Conservation (phyloP, 1,284 basidiomycete species). For the Athelia sp. region DNA sequence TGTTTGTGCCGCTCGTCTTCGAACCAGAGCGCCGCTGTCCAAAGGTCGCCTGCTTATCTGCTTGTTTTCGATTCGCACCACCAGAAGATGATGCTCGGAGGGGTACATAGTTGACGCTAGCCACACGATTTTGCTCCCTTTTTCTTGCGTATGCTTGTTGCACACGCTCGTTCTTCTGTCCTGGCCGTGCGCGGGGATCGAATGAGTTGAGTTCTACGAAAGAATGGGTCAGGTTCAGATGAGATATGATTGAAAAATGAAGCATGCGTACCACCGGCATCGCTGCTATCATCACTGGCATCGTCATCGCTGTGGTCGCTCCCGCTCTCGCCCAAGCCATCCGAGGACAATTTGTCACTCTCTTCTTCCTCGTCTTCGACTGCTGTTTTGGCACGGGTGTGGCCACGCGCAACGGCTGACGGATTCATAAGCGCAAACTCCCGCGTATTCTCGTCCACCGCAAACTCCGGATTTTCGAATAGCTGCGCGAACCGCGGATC, state of each 20-base stretch:
- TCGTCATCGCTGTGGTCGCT: conserved; percentile 36
- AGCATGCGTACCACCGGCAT: conserved; percentile 44
- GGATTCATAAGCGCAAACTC: conserved; percentile 94
- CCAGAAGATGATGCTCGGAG: conserved; percentile 36
- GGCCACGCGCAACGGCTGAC: conserved; percentile 58
- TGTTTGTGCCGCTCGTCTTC: conserved; percentile 12
- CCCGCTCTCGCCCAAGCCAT: conserved; percentile 50
- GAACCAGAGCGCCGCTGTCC: conserved; percentile 52
- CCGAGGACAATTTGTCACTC: conserved; percentile 75
- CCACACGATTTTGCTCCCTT: conserved; percentile 33
- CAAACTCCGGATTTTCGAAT: conserved; percentile 92
- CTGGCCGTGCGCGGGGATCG: conserved; percentile 37
- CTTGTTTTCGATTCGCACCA: conserved; percentile 21
- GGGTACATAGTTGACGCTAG: conserved; percentile 57
- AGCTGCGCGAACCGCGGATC: conserved; percentile 91
- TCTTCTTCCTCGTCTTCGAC: conserved; percentile 90
- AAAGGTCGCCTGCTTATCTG: conserved; percentile 55
- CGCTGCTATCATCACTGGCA: conserved; percentile 44
- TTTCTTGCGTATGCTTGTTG: conserved; percentile 41
- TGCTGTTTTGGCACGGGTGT: conserved; percentile 59
- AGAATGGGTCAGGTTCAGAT: conserved; percentile 9
- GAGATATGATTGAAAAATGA: conserved; percentile 3
- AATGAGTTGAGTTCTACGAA: conserved; percentile 42
- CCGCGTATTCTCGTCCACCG: conserved; percentile 83
- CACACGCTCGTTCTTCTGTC: conserved; percentile 38